phyloP scores from a whole-genome alignment of 495 filamentous ascomycete species.

The Penicillium coffeae region DNA sequence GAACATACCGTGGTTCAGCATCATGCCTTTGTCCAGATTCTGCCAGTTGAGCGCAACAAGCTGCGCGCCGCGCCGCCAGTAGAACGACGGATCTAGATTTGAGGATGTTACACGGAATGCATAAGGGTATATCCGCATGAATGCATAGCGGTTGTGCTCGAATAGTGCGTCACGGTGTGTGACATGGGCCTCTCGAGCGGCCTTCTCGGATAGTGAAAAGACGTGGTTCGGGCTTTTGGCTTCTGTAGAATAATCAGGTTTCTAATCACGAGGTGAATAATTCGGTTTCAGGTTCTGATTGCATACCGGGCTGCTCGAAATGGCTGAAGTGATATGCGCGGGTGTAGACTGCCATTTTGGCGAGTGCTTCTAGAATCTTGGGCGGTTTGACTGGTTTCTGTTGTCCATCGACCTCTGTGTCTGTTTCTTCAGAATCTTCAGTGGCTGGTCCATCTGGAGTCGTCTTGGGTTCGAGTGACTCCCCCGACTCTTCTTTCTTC shows the following conservation, averaged over 20 bases:
- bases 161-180: constrained; percentile 60
- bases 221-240: constrained; percentile 76
- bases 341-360: constrained; percentile 76
- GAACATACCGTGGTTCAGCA: constrained; percentile 96
- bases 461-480: constrained; percentile 9
- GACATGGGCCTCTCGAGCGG: constrained; percentile 67
- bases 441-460: too few species aligned
- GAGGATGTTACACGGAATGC: constrained; percentile 78
- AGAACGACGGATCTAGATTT: constrained; percentile 76
- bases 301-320: constrained; percentile 53
- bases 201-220: constrained; percentile 80
- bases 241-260: constrained; percentile 31
- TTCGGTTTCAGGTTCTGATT: background rate
- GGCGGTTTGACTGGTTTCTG: constrained; percentile 45
- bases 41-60: constrained; percentile 96
- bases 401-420: constrained; percentile 1
- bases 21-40: constrained; percentile 83
- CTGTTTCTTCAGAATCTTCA: constrained; percentile 9
- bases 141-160: constrained; percentile 72
- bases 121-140: constrained; percentile 89
- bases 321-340: constrained; percentile 73
- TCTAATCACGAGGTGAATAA: background rate
- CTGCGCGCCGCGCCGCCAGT: constrained; percentile 89
- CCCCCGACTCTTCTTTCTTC: constrained; percentile 23
- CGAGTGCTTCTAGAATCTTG: constrained; percentile 73